phyloP scores from a whole-genome alignment of 2,329 filamentous ascomycete genomes.

The Neoscytalidium dimidiatum region DNA sequence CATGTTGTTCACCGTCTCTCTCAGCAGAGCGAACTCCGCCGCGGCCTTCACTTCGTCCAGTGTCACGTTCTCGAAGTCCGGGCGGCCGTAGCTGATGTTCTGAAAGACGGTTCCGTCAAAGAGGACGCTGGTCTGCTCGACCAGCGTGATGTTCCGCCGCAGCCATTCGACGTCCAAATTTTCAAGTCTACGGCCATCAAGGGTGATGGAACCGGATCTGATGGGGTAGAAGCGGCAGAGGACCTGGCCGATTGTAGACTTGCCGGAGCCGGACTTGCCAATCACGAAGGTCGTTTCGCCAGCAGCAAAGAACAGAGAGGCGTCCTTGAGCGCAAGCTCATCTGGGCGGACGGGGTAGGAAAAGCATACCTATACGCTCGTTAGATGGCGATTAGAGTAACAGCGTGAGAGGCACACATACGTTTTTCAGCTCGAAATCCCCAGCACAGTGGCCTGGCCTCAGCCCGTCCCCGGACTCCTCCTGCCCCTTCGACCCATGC shows the following conservation, averaged over 20 bases:
- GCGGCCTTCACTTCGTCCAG: conserved; percentile 61
- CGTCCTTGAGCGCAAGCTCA: conserved; percentile 60
- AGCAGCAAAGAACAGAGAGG: conserved; percentile 69
- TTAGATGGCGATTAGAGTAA: neutral
- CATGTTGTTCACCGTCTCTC: conserved; percentile 66
- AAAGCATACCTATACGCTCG: conserved; percentile 68
- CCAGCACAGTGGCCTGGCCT: conserved; percentile 56
- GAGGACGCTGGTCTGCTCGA: conserved; percentile 79
- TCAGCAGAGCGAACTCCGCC: conserved; percentile 68
- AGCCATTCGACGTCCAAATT: conserved; percentile 70
- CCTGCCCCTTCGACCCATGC: conserved; percentile 31
- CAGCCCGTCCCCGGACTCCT: conserved; percentile 22
- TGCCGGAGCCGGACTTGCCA: conserved; percentile 86
- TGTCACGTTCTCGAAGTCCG: conserved; percentile 50
- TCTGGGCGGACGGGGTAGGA: conserved; percentile 73
- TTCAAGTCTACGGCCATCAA: conserved; percentile 68
- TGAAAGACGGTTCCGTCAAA: conserved; percentile 78
- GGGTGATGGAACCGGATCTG: conserved; percentile 61
- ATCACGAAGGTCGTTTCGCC: conserved; percentile 79
- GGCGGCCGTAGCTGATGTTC: conserved; percentile 75
- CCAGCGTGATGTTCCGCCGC: conserved; percentile 72
- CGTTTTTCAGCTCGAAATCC: conserved; percentile 68
- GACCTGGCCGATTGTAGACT: conserved; percentile 83
- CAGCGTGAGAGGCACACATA: conserved; percentile 36
- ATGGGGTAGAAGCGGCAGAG: conserved; percentile 77